Conservation (phyloP, 768 basidiomycete species). For the Suillus sp. region DNA sequence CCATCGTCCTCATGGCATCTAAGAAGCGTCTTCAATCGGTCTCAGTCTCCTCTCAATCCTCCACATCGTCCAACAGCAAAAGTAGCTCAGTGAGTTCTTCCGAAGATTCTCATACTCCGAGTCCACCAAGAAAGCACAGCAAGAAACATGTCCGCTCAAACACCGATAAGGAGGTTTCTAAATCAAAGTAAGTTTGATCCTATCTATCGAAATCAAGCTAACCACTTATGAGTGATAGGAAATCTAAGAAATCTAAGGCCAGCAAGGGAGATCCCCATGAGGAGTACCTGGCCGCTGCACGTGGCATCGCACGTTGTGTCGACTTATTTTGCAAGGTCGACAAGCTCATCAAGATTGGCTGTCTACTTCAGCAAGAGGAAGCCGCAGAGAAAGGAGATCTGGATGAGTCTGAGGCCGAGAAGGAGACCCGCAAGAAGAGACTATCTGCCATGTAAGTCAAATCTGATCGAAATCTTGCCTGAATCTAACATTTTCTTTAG, state of each 20-base stretch:
- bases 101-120: not conserved
- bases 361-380: conserved; percentile 2
- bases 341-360: conserved; percentile 7
- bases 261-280: not conserved
- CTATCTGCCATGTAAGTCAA: not conserved
- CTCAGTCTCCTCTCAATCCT: no score
- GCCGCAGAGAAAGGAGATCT: not conserved
- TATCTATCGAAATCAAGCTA: not conserved
- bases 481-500: no score
- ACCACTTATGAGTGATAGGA: no score
- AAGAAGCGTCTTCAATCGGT: no score
- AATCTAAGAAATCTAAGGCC: no score
- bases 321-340: conserved; percentile 5
- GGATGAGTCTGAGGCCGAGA: not conserved
- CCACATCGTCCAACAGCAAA: no score
- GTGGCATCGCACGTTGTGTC: not conserved
- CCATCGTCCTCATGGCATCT: no score
- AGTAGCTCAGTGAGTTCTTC: no score
- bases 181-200: not conserved
- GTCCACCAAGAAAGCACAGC: not conserved
- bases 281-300: conserved; percentile 4
- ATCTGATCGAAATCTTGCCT: no score
- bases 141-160: no score
- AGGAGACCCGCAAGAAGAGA: not conserved
- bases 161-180: no score